phyloP scores from a whole-genome alignment of 495 filamentous ascomycete genomes.

The Hypoxylon fuscum region DNA sequence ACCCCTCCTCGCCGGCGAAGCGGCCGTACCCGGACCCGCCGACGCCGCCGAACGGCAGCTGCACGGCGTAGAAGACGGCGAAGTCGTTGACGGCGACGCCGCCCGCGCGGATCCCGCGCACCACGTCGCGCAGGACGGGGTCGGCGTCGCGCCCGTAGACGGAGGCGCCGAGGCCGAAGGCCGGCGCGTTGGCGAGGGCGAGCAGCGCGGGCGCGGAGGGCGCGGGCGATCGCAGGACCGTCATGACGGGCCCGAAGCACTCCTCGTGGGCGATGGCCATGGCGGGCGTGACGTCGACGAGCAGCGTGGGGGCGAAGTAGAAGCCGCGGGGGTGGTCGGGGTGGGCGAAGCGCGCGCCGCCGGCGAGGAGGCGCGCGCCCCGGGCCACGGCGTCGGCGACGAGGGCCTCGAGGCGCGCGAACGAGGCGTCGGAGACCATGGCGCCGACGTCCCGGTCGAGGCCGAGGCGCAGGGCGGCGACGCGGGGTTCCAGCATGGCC shows the following conservation, averaged over 20 bases:
- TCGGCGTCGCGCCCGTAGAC: conserved; percentile 76
- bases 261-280: conserved; percentile 92
- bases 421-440: conserved; percentile 80
- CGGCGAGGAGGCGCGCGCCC: conserved; percentile 82
- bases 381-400: conserved; percentile 77
- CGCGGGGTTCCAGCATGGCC: conserved; percentile 72
- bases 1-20: conserved; percentile 90
- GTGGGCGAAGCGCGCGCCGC: conserved; percentile 78
- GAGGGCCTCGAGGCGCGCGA: conserved; percentile 73
- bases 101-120: conserved; percentile 76
- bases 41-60: conserved; percentile 91
- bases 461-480: conserved; percentile 73
- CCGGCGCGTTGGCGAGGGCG: conserved; percentile 75
- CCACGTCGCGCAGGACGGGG: conserved; percentile 56
- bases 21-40: conserved; percentile 89
- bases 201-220: conserved; percentile 67
- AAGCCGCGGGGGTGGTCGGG: conserved; percentile 77
- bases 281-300: conserved; percentile 79
- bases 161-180: conserved; percentile 80
- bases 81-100: conserved; percentile 98
- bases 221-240: conserved; percentile 74
- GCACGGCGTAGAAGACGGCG: conserved; percentile 87
- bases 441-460: conserved; percentile 81
- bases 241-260: conserved; percentile 90
- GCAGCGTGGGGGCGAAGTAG: conserved; percentile 90